Conservation (phyloP, 176 grass and related monocot species). For the Oryza rufipogon region DNA sequence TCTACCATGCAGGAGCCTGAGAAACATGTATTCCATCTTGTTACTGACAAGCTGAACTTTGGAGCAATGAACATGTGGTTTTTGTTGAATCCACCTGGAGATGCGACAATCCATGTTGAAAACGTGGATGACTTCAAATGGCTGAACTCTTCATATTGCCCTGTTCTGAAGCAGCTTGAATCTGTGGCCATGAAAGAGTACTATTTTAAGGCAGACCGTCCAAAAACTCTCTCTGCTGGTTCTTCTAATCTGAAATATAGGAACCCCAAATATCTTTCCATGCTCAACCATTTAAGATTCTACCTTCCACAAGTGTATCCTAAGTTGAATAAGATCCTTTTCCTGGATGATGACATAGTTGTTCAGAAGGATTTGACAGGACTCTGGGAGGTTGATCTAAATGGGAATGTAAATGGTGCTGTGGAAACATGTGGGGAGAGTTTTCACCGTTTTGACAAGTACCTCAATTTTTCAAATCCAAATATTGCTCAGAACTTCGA, state of each 20-base stretch:
- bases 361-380: slow-evolving; percentile 50
- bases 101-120: slow-evolving; percentile 50
- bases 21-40: slow-evolving; percentile 53
- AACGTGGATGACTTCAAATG: slow-evolving; percentile 53
- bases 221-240: slow-evolving; percentile 27
- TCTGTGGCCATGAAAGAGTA: slow-evolving; percentile 52
- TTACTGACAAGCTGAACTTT: slow-evolving; percentile 52
- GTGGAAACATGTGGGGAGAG: slow-evolving; percentile 47
- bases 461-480: slow-evolving; percentile 55
- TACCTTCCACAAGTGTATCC: slow-evolving; percentile 48
- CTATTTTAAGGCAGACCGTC: slow-evolving; percentile 47
- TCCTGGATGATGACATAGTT: slow-evolving; percentile 51
- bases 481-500: slow-evolving; percentile 44
- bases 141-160: slow-evolving; percentile 52
- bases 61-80: slow-evolving; percentile 56
- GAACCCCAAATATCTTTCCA: slow-evolving; percentile 54
- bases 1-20: slow-evolving; percentile 39
- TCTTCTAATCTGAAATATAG: slow-evolving; percentile 48
- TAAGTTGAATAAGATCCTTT: slow-evolving; percentile 51
- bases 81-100: slow-evolving; percentile 50
- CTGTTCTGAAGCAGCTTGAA: slow-evolving; percentile 49
- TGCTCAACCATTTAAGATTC: slow-evolving; percentile 49
- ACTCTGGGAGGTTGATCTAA: slow-evolving; percentile 43
- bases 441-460: slow-evolving; percentile 54
- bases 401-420: slow-evolving; percentile 56